Evolutionary conservation across 108 stramenopile species (phyloP).

Genomic region (Nannochloropsis granulata): DNA sequence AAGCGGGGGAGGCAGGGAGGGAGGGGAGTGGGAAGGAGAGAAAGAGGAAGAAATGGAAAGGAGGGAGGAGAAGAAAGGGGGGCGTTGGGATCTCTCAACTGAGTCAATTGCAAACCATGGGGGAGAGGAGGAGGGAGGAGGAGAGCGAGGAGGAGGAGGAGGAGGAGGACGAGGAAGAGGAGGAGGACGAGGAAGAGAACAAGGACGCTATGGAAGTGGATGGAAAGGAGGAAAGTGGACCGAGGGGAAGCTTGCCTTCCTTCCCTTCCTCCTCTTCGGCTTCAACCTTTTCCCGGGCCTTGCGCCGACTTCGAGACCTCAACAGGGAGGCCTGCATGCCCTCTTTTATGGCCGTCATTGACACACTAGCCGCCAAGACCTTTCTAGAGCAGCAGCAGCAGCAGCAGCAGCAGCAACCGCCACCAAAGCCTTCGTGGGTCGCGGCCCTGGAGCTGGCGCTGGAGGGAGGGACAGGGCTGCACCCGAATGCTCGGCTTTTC

Average conservation of each 20-base stretch:
- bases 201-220: background rate
- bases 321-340: background rate
- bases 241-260: background rate
- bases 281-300: background rate
- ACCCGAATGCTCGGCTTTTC: background rate
- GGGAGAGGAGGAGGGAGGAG: background rate
- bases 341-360: background rate
- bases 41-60: background rate
- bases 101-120: background rate
- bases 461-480: background rate
- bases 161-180: background rate
- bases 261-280: background rate
- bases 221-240: background rate
- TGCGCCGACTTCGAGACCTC: background rate
- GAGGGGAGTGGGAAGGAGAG: background rate
- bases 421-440: background rate
- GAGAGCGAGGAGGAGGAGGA: background rate
- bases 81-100: background rate
- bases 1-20: background rate
- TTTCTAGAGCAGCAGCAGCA: background rate
- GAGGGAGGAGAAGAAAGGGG: no score
- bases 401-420: background rate
- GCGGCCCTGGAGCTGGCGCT: background rate
- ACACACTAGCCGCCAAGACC: background rate
- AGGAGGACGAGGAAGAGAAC: background rate